Evolutionary conservation across 768 basidiomycete genomes (phyloP).

Genomic region (Sutorius australiensis): DNA sequence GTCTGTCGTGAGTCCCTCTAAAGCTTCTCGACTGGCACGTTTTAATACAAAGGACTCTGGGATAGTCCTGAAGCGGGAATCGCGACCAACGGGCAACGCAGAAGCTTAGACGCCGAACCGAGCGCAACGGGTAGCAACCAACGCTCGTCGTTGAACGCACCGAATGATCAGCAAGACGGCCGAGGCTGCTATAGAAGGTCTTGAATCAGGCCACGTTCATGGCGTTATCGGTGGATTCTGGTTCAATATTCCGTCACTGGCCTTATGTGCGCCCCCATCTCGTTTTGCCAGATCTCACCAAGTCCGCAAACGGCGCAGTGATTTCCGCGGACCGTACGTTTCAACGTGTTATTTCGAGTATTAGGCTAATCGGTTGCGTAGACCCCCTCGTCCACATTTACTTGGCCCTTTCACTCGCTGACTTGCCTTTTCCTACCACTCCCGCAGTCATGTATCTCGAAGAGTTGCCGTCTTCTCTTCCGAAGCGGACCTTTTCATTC

Average conservation of each 20-base stretch:
- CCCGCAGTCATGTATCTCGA: slow-evolving; percentile 12
- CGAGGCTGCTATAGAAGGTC: not conserved
- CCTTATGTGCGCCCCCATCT: slow-evolving; percentile 10
- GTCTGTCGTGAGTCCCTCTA: not conserved
- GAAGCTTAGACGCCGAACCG: slow-evolving; percentile 18
- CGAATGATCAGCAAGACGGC: slow-evolving; percentile 5
- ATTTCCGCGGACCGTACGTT: slow-evolving; percentile 31
- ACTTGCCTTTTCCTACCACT: slow-evolving; percentile 12
- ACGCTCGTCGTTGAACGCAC: not conserved
- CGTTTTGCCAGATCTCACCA: slow-evolving; percentile 22
- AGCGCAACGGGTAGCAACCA: slow-evolving; percentile 15
- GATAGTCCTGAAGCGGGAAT: slow-evolving; percentile 3
- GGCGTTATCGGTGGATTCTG: not conserved
- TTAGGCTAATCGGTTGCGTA: slow-evolving; percentile 23
- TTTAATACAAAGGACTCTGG: slow-evolving; percentile 14
- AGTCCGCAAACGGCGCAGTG: slow-evolving; percentile 23
- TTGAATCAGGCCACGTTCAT: not conserved
- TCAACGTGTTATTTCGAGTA: slow-evolving; percentile 23
- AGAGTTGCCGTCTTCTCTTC: slow-evolving; percentile 6
- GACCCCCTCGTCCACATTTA: slow-evolving; percentile 9
- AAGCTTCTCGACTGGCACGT: slow-evolving; percentile 15
- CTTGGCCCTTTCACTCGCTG: slow-evolving; percentile 13
- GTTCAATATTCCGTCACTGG: not conserved
- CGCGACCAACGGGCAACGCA: not conserved
- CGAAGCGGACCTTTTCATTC: slow-evolving; percentile 11